Evolutionary conservation across 2,329 filamentous ascomycete species (phyloP), one percentile per base, ranked within the genome.

Genomic region (Exophiala sp.): DNA sequence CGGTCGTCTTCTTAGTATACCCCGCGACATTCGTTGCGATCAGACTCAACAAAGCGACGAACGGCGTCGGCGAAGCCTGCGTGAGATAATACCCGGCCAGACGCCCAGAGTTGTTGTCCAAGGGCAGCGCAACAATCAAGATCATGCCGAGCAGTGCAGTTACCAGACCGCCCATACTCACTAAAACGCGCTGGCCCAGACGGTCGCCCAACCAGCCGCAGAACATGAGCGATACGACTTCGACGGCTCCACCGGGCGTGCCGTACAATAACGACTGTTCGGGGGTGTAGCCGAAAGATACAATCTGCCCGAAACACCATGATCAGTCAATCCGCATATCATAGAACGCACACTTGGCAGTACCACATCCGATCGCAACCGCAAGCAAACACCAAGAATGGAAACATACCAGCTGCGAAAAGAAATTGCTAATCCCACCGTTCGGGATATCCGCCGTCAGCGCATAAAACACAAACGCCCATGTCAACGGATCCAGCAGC

Each of bases 51-150:
- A 88, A 68, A 3, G 81, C 81, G 1, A 87, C 84, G 57, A 87
- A 87, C 0, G 81, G 75, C 1, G 82, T 83, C 0, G 84, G 77
- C 9, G 74, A 75, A 1, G 82, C 78, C 63, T 81, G 78, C 0
- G 81, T 85, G 47, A 88, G 70, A 68, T 87, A 88, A 66, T 85
- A 88, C 0, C 83, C 84, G 1, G 83, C 76, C 9, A 87, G 72
- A 0, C 81, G 75, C 9, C 84, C 85, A 1, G 71, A 74, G 55
- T 78, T 80, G 61, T 81, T 81, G n/a, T 70, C 66, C 3, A 81
- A 65, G 0, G 83, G 82, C 3, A 88, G 71, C 2, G 80, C 81
- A 8, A 85, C 78, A 34, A 64, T 63, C 12, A 64, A 50, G 24
- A 64, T 62, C 38, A 64, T 62, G 14, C 62, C 62, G 10, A 64